phyloP scores from a whole-genome alignment of 169 alveolate genomes.

The Eimeria tenella region DNA sequence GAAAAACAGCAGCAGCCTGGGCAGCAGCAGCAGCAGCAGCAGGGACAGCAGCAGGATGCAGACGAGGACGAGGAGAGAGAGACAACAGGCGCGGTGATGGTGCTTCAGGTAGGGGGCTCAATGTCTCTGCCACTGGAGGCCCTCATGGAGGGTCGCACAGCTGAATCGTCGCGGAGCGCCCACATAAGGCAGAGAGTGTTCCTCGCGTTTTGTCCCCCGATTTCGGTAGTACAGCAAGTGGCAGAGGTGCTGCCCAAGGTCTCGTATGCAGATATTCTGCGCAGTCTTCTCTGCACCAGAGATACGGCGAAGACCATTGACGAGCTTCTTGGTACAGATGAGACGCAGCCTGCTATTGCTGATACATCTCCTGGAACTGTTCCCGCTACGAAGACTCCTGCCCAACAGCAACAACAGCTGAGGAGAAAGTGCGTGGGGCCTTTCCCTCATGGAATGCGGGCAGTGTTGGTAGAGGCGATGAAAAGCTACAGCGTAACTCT shows the following conservation, averaged over 20 bases:
- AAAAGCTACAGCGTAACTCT: constrained; percentile 70
- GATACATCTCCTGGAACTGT: neutral
- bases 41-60: neutral
- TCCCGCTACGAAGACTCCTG: neutral
- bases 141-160: constrained; percentile 72
- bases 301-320: constrained; percentile 31
- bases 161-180: constrained; percentile 69
- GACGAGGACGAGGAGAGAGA: constrained; percentile 20
- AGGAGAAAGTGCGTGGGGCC: constrained; percentile 54
- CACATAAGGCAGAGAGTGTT: constrained; percentile 64
- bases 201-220: constrained; percentile 62
- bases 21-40: constrained; percentile 39
- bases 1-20: constrained; percentile 35
- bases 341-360: neutral
- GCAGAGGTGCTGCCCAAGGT: constrained; percentile 67
- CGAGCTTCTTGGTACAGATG: constrained; percentile 53
- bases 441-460: constrained; percentile 78
- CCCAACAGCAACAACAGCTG: neutral
- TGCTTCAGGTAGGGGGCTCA: constrained; percentile 57
- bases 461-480: constrained; percentile 72
- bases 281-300: constrained; percentile 66
- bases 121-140: constrained; percentile 64
- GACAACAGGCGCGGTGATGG: constrained; percentile 73
- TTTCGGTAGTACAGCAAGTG: constrained; percentile 38
- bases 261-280: constrained; percentile 42